phyloP scores from a whole-genome alignment of 1,284 basidiomycete species.

The Naganishia albida region DNA sequence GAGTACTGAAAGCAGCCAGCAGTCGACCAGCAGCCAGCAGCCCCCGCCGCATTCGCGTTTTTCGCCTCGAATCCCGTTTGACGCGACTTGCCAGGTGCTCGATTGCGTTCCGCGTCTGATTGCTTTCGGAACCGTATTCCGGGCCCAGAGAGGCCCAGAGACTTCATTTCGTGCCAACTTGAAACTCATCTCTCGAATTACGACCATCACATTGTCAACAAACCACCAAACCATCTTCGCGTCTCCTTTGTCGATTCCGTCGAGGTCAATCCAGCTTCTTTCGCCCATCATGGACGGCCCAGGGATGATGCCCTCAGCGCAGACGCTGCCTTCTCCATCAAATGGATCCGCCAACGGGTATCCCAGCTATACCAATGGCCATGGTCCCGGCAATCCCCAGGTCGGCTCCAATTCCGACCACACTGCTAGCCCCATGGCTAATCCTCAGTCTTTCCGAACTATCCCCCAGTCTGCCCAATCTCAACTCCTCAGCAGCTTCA shows the following conservation, averaged over 20 bases:
- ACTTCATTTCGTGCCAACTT: not conserved
- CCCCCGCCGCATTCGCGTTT: too few species aligned
- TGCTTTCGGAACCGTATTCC: conserved; percentile 7
- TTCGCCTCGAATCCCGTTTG: not conserved
- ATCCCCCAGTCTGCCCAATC: conserved; percentile 19
- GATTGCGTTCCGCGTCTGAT: conserved; percentile 3
- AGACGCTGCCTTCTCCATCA: conserved; percentile 23
- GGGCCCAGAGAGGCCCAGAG: not conserved
- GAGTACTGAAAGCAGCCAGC: too few species aligned
- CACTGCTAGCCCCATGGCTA: not conserved
- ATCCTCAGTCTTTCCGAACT: conserved; percentile 5
- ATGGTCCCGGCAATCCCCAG: conserved; percentile 6
- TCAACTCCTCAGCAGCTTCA: conserved; percentile 14
- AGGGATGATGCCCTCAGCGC: conserved; percentile 26
- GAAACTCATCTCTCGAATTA: conserved; percentile 11
- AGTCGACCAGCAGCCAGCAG: too few species aligned
- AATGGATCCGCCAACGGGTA: conserved; percentile 8
- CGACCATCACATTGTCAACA: conserved; percentile 22
- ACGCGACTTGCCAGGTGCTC: not conserved
- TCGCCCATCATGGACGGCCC: conserved; percentile 17
- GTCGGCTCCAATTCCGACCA: not conserved
- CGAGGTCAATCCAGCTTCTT: not conserved
- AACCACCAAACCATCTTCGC: not conserved
- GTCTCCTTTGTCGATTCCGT: not conserved
- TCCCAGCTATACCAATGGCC: conserved; percentile 4